Evolutionary conservation across 805 yeast species (phyloP).

Genomic region (Saccharomyces paradoxus): DNA sequence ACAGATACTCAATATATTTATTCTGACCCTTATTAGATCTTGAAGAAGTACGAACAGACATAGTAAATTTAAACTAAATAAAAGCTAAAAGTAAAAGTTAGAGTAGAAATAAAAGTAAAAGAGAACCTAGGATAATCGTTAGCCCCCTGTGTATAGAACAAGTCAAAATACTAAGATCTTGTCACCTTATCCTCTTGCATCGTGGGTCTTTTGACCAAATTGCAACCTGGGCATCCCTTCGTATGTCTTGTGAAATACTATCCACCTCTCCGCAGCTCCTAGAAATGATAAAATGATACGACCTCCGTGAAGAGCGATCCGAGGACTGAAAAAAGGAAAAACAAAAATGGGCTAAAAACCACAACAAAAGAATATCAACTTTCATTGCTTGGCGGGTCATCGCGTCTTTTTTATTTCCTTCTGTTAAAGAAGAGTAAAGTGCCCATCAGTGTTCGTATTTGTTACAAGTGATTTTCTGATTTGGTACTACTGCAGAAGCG

Average conservation of each 20-base stretch:
- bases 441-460: background rate
- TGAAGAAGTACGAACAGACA: conserved; percentile 35
- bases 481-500: background rate
- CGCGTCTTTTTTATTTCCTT: background rate
- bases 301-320: background rate
- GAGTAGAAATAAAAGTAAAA: background rate
- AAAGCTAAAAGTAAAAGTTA: background rate
- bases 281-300: background rate
- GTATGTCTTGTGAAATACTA: background rate
- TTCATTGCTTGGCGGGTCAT: background rate
- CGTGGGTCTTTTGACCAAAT: background rate
- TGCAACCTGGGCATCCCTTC: background rate
- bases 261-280: background rate
- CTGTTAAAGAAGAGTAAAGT: background rate
- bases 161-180: background rate
- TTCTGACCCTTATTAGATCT: conserved; percentile 38
- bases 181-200: background rate
- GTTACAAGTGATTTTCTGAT: background rate
- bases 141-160: background rate
- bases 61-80: conserved; percentile 1
- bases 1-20: conserved; percentile 21
- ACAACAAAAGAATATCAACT: background rate
- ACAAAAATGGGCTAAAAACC: background rate
- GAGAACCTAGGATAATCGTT: background rate
- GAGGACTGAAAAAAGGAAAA: background rate